Evolutionary conservation across 2,329 filamentous ascomycete species (phyloP).

Genomic region (Venturia nashicola): DNA sequence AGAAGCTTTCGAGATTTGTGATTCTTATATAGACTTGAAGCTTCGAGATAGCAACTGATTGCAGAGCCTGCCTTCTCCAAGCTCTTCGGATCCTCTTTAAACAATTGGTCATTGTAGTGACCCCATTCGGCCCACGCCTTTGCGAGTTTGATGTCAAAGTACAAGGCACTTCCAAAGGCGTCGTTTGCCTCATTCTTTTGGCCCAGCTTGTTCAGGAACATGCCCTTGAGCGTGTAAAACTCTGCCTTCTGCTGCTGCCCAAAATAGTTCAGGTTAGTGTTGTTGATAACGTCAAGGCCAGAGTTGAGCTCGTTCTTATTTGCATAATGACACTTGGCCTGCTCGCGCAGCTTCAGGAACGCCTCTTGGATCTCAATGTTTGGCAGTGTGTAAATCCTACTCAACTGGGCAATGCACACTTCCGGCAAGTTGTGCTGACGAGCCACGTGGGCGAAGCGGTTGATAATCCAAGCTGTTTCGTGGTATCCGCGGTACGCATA

Average conservation of each 20-base stretch:
- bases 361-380: conserved; percentile 99
- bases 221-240: conserved; percentile 97
- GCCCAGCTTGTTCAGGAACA: conserved; percentile 92
- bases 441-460: conserved; percentile 93
- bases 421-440: conserved; percentile 94
- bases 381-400: conserved; percentile 93
- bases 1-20: conserved; percentile 91
- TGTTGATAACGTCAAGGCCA: conserved; percentile 96
- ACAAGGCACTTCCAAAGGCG: conserved; percentile 87
- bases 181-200: conserved; percentile 86
- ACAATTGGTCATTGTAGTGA: conserved; percentile 91
- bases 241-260: conserved; percentile 92
- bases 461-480: conserved; percentile 99
- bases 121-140: conserved; percentile 99
- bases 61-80: conserved; percentile 79
- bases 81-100: conserved; percentile 79
- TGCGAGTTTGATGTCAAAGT: conserved; percentile 87
- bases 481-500: conserved; percentile 97
- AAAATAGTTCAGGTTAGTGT: conserved; percentile 98
- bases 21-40: conserved; percentile 92
- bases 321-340: conserved; percentile 97
- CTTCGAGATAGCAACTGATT: conserved; percentile 90
- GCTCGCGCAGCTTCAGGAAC: conserved; percentile 95
- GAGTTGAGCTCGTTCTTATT: conserved; percentile 85
- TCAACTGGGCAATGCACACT: conserved; percentile 93